These are phyloP conservation scores for Talaromyces rugulosus DNA, from an alignment of 2,329 filamentous ascomycete genomes.

Conservation along the genomic window DNA sequence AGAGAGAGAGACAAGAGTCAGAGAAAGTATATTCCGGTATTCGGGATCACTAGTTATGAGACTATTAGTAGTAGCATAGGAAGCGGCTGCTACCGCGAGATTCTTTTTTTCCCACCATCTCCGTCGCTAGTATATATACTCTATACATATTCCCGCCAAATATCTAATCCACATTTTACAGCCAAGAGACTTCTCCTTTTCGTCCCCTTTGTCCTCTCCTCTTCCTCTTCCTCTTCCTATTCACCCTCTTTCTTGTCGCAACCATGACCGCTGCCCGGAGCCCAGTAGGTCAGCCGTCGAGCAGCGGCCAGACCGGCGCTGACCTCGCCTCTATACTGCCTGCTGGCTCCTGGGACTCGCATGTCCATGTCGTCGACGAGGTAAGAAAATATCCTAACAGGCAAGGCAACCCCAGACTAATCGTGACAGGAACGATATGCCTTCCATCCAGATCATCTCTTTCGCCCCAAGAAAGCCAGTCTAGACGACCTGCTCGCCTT, in stretches of 20 bases:
- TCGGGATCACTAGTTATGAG: not conserved
- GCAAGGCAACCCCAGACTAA: not conserved
- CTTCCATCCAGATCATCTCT: slow-evolving; percentile 5
- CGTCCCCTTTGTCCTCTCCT: too few relatives aligned
- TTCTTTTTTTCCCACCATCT: not conserved
- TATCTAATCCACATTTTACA: not conserved
- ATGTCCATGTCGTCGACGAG: slow-evolving; percentile 9
- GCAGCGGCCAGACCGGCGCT: not conserved
- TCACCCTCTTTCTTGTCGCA: not conserved
- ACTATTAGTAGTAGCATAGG: not conserved
- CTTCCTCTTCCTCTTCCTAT: not conserved
- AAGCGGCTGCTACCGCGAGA: not conserved
- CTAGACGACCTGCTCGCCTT: slow-evolving; percentile 8
- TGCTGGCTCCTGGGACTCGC: slow-evolving; percentile 8
- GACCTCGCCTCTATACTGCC: not conserved
- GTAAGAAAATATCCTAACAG: not conserved
- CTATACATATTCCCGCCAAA: not conserved
- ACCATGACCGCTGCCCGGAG: not conserved
- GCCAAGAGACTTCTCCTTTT: not conserved
- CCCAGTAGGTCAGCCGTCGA: not conserved
- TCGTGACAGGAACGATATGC: slow-evolving; percentile 1
- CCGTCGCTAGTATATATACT: not conserved
- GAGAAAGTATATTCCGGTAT: not conserved
- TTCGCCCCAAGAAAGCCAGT: slow-evolving; percentile 8
- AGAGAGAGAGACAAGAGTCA: too few relatives aligned